Evolutionary conservation across 306 rosid genomes (phyloP).

Genomic region (Begonia peltatifolia): DNA sequence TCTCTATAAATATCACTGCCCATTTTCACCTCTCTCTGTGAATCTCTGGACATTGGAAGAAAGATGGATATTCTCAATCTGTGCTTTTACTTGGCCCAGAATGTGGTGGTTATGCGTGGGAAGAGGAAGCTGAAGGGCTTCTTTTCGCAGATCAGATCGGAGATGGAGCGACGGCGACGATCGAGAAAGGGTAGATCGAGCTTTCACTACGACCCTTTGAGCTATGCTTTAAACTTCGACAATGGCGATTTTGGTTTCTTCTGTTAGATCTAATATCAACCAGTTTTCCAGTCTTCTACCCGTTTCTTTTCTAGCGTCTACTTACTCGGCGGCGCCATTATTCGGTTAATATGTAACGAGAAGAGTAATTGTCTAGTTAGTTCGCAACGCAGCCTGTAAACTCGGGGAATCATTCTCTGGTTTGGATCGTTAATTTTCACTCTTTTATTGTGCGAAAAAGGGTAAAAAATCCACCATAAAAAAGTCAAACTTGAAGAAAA

Average conservation of each 20-base stretch:
- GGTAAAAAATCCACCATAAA: too few relatives aligned
- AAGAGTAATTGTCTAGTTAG: too few relatives aligned
- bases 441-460: too few relatives aligned
- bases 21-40: too few relatives aligned
- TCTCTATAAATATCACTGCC: too few relatives aligned
- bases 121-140: conserved; percentile 33
- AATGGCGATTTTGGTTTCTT: conserved; percentile 41
- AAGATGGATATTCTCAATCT: neutral
- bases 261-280: conserved; percentile 9
- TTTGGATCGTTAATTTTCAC: too few relatives aligned
- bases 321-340: too few relatives aligned
- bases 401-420: too few relatives aligned
- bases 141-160: conserved; percentile 37
- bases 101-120: conserved; percentile 16
- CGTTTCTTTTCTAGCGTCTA: too few relatives aligned
- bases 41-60: neutral
- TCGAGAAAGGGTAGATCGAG: conserved; percentile 7
- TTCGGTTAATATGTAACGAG: too few relatives aligned
- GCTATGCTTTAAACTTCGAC: conserved; percentile 57
- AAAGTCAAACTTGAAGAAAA: too few relatives aligned
- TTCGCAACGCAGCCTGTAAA: too few relatives aligned
- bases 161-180: conserved; percentile 29
- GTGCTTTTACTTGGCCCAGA: conserved; percentile 19
- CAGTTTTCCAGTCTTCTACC: neutral
- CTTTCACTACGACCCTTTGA: conserved; percentile 47